phyloP scores from a whole-genome alignment of 805 yeast species.

The Candida loeiensis region DNA sequence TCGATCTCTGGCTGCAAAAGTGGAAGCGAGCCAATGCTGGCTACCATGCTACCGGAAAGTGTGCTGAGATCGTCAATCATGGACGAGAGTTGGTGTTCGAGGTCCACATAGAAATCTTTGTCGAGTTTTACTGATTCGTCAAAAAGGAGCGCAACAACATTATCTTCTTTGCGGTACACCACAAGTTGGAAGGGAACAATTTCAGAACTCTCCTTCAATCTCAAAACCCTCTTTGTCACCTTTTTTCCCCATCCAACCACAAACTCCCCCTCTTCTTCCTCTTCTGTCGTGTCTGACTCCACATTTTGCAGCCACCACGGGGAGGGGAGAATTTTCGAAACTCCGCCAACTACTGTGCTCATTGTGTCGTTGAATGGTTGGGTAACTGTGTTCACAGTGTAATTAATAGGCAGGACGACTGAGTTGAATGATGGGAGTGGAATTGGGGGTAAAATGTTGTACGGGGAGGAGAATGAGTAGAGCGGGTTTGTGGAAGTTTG shows the following conservation, averaged over 20 bases:
- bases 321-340: slow-evolving; percentile 4
- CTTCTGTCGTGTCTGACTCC: slow-evolving; percentile 11
- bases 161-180: slow-evolving; percentile 22
- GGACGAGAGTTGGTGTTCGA: neutral
- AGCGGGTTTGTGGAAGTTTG: neutral
- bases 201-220: slow-evolving; percentile 23
- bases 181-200: slow-evolving; percentile 25
- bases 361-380: slow-evolving; percentile 9
- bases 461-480: neutral
- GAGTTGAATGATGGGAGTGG: slow-evolving; percentile 15
- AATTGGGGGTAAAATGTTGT: neutral
- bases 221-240: slow-evolving; percentile 15
- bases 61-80: slow-evolving; percentile 8
- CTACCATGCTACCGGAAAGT: slow-evolving; percentile 7
- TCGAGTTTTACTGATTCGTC: slow-evolving; percentile 14
- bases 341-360: slow-evolving; percentile 19
- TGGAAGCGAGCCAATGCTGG: slow-evolving; percentile 24
- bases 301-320: slow-evolving; percentile 6
- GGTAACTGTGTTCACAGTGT: slow-evolving; percentile 28
- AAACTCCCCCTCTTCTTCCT: slow-evolving; percentile 21
- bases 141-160: slow-evolving; percentile 24
- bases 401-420: slow-evolving; percentile 36
- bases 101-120: neutral
- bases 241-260: slow-evolving; percentile 25
- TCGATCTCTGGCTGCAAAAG: slow-evolving; percentile 20